Conservation (phyloP, 257 asterid species). For the Solanum medicagineum region DNA sequence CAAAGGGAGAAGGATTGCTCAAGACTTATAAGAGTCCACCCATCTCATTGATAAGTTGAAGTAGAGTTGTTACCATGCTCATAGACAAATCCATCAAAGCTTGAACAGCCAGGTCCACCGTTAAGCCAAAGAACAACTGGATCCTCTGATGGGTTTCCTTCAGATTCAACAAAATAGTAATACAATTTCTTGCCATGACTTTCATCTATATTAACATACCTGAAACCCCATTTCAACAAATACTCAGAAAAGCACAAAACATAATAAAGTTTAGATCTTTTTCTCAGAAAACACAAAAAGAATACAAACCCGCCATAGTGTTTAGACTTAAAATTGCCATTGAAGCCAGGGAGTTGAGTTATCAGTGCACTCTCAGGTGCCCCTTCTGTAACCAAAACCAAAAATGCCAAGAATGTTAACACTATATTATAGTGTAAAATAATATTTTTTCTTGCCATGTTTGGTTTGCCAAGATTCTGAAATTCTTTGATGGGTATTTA, state of each 20-base stretch:
- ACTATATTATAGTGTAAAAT: neutral
- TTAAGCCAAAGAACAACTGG: constrained; percentile 95
- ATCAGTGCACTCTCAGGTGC: constrained; percentile 59
- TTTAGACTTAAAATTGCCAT: constrained; percentile 62
- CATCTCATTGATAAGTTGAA: neutral
- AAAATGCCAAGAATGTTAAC: neutral
- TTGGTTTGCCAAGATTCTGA: neutral
- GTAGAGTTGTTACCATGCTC: constrained; percentile 59
- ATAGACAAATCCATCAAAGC: constrained; percentile 94
- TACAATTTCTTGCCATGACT: constrained; percentile 52
- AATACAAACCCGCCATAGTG: constrained; percentile 74
- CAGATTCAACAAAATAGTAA: constrained; percentile 87
- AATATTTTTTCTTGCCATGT: neutral
- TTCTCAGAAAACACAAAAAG: neutral
- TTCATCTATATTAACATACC: constrained; percentile 70
- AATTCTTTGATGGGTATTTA: neutral
- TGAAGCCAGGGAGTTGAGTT: constrained; percentile 59
- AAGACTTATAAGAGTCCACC: too few relatives aligned
- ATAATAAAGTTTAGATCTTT: neutral
- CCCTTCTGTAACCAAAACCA: constrained; percentile 17
- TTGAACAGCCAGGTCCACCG: constrained; percentile 98
- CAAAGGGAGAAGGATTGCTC: too few relatives aligned
- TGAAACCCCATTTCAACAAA: constrained; percentile 11
- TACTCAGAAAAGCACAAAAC: neutral
- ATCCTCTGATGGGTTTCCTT: constrained; percentile 53